phyloP scores from a whole-genome alignment of 345 rosid genomes.

The Stellera chamaejasme region DNA sequence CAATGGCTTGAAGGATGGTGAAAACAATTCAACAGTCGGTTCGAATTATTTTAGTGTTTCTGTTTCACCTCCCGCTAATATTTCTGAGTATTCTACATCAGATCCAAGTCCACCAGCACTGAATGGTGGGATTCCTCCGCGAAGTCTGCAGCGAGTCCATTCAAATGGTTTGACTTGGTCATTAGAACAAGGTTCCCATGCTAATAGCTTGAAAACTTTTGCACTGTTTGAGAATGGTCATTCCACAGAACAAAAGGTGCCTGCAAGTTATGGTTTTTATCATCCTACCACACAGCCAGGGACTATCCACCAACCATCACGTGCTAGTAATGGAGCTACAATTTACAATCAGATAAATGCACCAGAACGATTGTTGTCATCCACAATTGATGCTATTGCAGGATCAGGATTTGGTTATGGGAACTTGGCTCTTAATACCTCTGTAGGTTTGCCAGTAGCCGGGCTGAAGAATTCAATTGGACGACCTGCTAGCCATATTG shows the following conservation, averaged over 20 bases:
- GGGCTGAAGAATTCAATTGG: constrained; percentile 62
- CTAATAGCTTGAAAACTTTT: constrained; percentile 48
- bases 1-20: constrained; percentile 41
- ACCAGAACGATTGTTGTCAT: constrained; percentile 35
- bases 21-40: constrained; percentile 28
- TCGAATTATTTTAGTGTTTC: constrained; percentile 29
- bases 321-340: constrained; percentile 25
- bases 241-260: constrained; percentile 38
- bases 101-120: constrained; percentile 28
- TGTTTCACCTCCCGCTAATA: constrained; percentile 35
- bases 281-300: constrained; percentile 26
- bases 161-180: constrained; percentile 43
- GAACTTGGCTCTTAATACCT: constrained; percentile 29
- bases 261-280: constrained; percentile 30
- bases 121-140: constrained; percentile 30
- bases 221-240: constrained; percentile 53
- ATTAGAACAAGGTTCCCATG: constrained; percentile 45
- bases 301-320: constrained; percentile 37
- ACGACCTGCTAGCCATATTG: constrained; percentile 69
- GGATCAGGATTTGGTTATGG: constrained; percentile 43
- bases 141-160: constrained; percentile 37
- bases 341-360: constrained; percentile 35
- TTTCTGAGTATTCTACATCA: constrained; percentile 27
- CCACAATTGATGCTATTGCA: constrained; percentile 32
- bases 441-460: constrained; percentile 29